Evolutionary conservation across 2,329 filamentous ascomycete species (phyloP).

Genomic region (Apiospora hydei): DNA sequence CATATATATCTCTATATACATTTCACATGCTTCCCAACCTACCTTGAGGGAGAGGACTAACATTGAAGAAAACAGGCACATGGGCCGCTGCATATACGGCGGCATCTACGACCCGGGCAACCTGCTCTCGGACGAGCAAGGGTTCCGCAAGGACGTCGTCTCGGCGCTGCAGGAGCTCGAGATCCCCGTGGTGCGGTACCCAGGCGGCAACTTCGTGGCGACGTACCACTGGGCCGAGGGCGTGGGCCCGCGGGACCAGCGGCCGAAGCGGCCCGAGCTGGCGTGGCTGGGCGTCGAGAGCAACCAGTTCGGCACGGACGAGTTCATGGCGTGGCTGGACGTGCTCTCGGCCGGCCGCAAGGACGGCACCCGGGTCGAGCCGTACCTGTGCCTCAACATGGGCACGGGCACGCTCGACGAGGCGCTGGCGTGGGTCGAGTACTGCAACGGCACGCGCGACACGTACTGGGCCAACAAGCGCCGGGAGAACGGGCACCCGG

Average conservation of each 20-base stretch:
- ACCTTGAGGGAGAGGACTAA: background rate
- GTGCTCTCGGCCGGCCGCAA: slow-evolving; percentile 65
- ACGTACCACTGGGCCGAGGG: slow-evolving; percentile 89
- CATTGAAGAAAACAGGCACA: slow-evolving; percentile 64
- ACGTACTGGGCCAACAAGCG: slow-evolving; percentile 85
- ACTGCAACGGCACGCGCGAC: slow-evolving; percentile 81
- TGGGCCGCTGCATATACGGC: slow-evolving; percentile 88
- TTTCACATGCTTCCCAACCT: background rate
- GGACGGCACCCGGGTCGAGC: slow-evolving; percentile 68
- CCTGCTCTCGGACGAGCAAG: slow-evolving; percentile 74
- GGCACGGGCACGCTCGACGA: slow-evolving; percentile 71
- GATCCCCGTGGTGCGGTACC: slow-evolving; percentile 80
- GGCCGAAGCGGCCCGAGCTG: slow-evolving; percentile 73
- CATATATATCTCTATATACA: background rate
- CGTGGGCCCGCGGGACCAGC: slow-evolving; percentile 74
- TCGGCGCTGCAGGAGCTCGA: slow-evolving; percentile 75
- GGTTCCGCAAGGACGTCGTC: slow-evolving; percentile 82
- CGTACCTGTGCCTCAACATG: slow-evolving; percentile 82
- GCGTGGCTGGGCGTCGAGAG: slow-evolving; percentile 81
- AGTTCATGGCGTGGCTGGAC: slow-evolving; percentile 84
- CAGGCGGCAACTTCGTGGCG: slow-evolving; percentile 84
- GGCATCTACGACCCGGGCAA: slow-evolving; percentile 84
- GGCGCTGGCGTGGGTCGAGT: slow-evolving; percentile 80
- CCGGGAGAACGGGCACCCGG: slow-evolving; percentile 74
- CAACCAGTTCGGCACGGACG: slow-evolving; percentile 84